Conservation (phyloP, 345 rosid species). For the Acer campestre region DNA sequence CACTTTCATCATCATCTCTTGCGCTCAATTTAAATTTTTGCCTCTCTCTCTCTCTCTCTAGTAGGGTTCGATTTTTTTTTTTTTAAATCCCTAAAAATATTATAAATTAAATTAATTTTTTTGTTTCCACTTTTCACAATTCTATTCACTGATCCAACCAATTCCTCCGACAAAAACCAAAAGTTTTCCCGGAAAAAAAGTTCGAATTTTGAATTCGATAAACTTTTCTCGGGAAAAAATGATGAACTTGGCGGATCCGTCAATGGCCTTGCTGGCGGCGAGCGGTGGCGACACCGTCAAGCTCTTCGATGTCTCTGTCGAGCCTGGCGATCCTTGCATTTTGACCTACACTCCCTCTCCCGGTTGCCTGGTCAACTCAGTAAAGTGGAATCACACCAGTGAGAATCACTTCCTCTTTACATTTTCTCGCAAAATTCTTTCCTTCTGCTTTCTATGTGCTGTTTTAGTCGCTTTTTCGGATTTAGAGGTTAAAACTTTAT, state of each 20-base stretch:
- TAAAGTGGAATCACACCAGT: conserved; percentile 98
- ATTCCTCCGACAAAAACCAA: background rate
- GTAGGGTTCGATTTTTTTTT: conserved; percentile 17
- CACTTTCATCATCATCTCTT: conserved; percentile 7
- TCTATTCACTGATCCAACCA: background rate
- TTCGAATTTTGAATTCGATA: background rate
- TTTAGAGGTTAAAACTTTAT: background rate
- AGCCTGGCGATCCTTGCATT: conserved; percentile 78
- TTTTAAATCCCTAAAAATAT: background rate
- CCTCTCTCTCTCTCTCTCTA: background rate
- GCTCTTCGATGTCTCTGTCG: conserved; percentile 75
- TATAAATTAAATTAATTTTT: conserved; percentile 3
- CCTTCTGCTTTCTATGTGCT: background rate
- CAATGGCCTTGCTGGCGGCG: conserved; percentile 70
- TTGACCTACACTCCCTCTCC: conserved; percentile 81
- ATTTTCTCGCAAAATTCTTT: background rate
- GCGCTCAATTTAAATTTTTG: conserved; percentile 25
- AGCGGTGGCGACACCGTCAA: conserved; percentile 90
- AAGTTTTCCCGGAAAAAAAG: conserved; percentile 8
- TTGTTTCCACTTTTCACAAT: background rate
- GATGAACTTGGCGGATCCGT: conserved; percentile 68
- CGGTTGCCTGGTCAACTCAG: conserved; percentile 68
- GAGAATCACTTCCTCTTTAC: conserved; percentile 22
- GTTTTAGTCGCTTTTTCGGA: background rate
- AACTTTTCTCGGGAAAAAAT: conserved; percentile 8